A percentile compares a stretch with the other conserved stretches of the same genome.
These are phyloP conservation scores for Mortierella sp. DNA, from an alignment of 371 early-diverging fungal species.

Conservation along the genomic window DNA sequence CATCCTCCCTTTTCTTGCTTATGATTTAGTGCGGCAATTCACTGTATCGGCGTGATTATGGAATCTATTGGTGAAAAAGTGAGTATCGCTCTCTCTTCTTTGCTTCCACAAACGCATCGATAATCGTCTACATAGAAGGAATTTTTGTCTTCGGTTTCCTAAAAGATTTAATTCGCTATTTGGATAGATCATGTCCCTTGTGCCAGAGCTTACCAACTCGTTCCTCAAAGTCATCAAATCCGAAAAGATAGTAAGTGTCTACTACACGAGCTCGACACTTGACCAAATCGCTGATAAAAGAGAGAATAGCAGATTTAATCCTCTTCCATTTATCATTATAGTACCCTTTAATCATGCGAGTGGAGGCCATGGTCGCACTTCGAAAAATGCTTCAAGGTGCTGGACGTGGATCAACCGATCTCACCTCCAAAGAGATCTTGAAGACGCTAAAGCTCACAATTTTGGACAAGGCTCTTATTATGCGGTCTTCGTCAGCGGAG, in stretches of 20 bases:
- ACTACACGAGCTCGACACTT: no score
- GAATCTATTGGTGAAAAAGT: slow-evolving; percentile 73
- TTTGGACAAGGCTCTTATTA: slow-evolving; percentile 77
- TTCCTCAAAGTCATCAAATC: slow-evolving; percentile 74
- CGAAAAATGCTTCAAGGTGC: slow-evolving; percentile 77
- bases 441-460: slow-evolving; percentile 76
- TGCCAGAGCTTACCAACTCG: slow-evolving; percentile 79
- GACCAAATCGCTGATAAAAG: not conserved
- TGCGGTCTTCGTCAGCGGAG: slow-evolving; percentile 80
- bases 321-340: slow-evolving; percentile 15
- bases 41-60: slow-evolving; percentile 78
- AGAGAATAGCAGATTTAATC: not conserved
- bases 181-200: slow-evolving; percentile 73
- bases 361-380: slow-evolving; percentile 79
- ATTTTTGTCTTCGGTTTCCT: not conserved
- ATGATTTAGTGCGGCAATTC: slow-evolving; percentile 80
- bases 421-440: slow-evolving; percentile 77
- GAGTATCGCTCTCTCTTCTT: slow-evolving; percentile 6
- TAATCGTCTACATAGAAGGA: not conserved
- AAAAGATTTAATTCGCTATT: no score
- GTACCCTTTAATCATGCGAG: slow-evolving; percentile 71
- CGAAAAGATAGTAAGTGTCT: slow-evolving; percentile 68
- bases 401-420: slow-evolving; percentile 80
- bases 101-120: slow-evolving; percentile 12
- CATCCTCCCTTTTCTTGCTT: not conserved